Evolutionary conservation across 768 basidiomycete species (phyloP), one percentile per base, ranked within the genome.

Genomic region (Astraeus odoratus): DNA sequence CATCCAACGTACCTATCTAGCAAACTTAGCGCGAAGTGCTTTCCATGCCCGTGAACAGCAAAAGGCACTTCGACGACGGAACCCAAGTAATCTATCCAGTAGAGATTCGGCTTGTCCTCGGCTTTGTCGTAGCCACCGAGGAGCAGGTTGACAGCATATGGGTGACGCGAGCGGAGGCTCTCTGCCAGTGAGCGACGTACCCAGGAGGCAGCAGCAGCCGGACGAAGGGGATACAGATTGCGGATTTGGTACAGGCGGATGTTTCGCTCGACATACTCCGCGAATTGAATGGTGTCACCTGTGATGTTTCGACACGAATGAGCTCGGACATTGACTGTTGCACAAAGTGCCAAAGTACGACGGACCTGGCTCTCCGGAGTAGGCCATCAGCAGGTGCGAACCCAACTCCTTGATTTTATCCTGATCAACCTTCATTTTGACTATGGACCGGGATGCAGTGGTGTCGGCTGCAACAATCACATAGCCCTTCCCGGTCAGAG

Each of bases 261-360:
- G 71, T 96, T 98, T 50, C 95, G 83, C 60, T 97, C 93, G 50
- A 98, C 79, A 57, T 77, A 99, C 67, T 99, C 96, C 1, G 95
- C 87, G 57, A 98, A 98, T 61, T 97, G 89, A 19, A 95, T 74
- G 18, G 96, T 98, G 62, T 98, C 96, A 48, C 96, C 95, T 90
- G 57, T 13, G 8, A 23, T 29, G 5, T 8, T 48, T 25, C 44
- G 27, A 10, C 13, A 4, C 22, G 42, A 18, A n/a, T 25, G 3
- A 16, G 31, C 10, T n/a, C n/a, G 23, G 36, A 40, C 15, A 42
- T 19, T 47, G 19, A 39, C 24, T 43, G 42, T n/a, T n/a, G 15
- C 19, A 35, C 44, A 20, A 30, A 51, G 34, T 44, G 25, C 15
- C 15, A n/a, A n/a, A 61, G 74, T 44, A 26, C 47, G 81, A 49